Base-by-base conservation (phyloP, 345 rosid genomes). In the Aquilaria malaccensis region DNA sequence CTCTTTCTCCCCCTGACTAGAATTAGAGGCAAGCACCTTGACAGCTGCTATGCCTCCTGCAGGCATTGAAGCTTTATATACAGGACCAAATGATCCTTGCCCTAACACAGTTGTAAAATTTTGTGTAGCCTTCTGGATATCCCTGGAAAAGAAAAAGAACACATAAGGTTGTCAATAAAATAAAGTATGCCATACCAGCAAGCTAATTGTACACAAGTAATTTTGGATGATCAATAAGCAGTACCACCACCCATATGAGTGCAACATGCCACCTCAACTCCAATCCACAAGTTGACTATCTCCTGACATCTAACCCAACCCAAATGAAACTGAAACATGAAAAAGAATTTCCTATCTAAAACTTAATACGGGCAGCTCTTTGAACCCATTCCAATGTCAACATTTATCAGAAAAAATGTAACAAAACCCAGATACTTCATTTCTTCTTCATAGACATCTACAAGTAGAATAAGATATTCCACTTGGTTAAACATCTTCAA, bases 1-100 rank as follows among this genome's bases (percentile, higher is more conserved):
- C 83, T 94, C 99, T 76, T 52, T 90, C 58, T 88, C 97, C 59
- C 96, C 99, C 71, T 94, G 99, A 55, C 74, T 81, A 45, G 99
- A 94, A 77, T 85, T 73, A 52, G 96, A 80, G 70, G 95, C 96
- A 69, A 87, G 99, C 66, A 85, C 97, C 80, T 94, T 94, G 30
- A 82, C 95, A 12, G 99, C 99, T 14, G 80, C 83, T 45, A 74
- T 77, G 52, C 71, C 94, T 65, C 88, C 95, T 13, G 76, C 62
- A 52, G 84, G 79, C 85, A 90, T 69, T 33, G 70, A 66, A 29
- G 97, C 97, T 80, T 83, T 90, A 73, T 88, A 90, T 29, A 94
- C 99, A 13, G 95, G 95, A 69, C 99, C 99, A 76, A 86, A 90
- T 54, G 99, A 83, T 59, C 99, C 99, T 81, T 90, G 81, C 33